These are phyloP conservation scores for Colletotrichum trifolii DNA, from an alignment of 2,329 filamentous ascomycete species.

Conservation along the genomic window DNA sequence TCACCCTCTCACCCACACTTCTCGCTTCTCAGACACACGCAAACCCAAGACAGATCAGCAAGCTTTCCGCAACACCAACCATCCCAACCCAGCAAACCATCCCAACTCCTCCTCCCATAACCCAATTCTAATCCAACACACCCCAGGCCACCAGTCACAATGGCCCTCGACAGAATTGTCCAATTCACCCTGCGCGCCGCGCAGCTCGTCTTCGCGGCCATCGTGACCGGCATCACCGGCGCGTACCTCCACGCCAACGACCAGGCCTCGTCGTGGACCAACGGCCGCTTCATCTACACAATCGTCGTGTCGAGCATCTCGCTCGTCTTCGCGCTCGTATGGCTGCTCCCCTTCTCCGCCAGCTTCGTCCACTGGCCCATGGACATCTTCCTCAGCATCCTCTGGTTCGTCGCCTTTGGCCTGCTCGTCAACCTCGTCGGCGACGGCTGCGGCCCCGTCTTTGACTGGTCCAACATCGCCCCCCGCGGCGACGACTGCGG, in stretches of 20 bases:
- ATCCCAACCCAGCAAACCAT: conserved; percentile 6
- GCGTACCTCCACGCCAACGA: conserved; percentile 68
- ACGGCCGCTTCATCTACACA: conserved; percentile 79
- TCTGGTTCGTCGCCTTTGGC: conserved; percentile 78
- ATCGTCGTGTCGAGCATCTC: conserved; percentile 76
- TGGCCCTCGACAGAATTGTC: conserved; percentile 54
- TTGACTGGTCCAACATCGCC: conserved; percentile 68
- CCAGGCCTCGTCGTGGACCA: conserved; percentile 60
- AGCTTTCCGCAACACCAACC: conserved; percentile 3
- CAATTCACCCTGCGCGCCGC: conserved; percentile 52
- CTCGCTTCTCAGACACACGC: background rate
- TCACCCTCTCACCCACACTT: background rate
- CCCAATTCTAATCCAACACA: background rate
- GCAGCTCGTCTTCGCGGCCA: conserved; percentile 76
- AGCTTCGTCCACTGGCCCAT: conserved; percentile 77
- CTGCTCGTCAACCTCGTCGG: conserved; percentile 68
- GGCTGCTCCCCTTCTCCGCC: conserved; percentile 76
- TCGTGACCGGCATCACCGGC: conserved; percentile 77
- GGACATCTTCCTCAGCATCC: conserved; percentile 75
- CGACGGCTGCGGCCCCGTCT: conserved; percentile 65
- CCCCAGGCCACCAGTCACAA: conserved; percentile 37
- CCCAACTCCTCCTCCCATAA: background rate
- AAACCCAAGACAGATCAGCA: conserved; percentile 10
- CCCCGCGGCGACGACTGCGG: conserved; percentile 66
- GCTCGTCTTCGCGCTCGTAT: conserved; percentile 75